Conservation (phyloP, 768 basidiomycete species). For the Mrakia hoshinonis region DNA sequence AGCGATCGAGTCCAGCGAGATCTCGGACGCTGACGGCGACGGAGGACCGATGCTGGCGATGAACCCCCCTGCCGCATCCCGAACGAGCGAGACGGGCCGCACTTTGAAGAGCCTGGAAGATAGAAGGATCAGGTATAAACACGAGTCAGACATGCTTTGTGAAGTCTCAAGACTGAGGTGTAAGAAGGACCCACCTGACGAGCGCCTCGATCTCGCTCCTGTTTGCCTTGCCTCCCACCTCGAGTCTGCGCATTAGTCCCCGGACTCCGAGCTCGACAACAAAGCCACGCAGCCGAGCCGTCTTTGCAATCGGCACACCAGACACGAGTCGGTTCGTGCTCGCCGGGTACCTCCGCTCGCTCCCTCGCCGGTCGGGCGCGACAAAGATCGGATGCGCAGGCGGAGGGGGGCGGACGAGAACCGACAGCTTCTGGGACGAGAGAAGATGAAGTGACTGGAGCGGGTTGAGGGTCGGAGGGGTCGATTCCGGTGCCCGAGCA, state of each 20-base stretch:
- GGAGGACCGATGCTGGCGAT: slow-evolving; percentile 12
- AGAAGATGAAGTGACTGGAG: slow-evolving; percentile 27
- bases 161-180: not conserved
- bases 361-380: not conserved
- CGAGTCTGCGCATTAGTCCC: slow-evolving; percentile 22
- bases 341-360: slow-evolving; percentile 20
- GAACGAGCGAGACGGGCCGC: slow-evolving; percentile 19
- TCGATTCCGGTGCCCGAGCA: not conserved
- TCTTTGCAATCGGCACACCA: not conserved
- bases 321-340: slow-evolving; percentile 8
- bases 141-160: not conserved
- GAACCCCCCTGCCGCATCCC: slow-evolving; percentile 4
- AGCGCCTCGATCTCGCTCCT: slow-evolving; percentile 20
- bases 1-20: not conserved
- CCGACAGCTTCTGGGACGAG: slow-evolving; percentile 20
- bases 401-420: slow-evolving; percentile 23
- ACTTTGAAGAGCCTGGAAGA: slow-evolving; percentile 11
- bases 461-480: slow-evolving; percentile 18
- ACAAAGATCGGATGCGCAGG: slow-evolving; percentile 21
- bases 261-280: slow-evolving; percentile 18
- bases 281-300: slow-evolving; percentile 5
- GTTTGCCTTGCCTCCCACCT: slow-evolving; percentile 10
- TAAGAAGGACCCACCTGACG: slow-evolving; percentile 1
- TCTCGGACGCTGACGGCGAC: not conserved
- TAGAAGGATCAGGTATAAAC: not conserved